phyloP scores from a whole-genome alignment of 176 grass and related monocot species.

The barley (Hordeum vulgare) region MorexV3_pseudomolecules_assembly NC_058520.1:527852762-527853261 shows the following conservation, averaged over 20 bases:
- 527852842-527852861: conserved; percentile 25
- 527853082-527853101: neutral
- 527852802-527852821: conserved; percentile 56
- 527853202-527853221: neutral
- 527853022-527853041: neutral
- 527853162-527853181: neutral
- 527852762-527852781: conserved; percentile 38
- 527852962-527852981: neutral
- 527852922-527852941: neutral
- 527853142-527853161: neutral
- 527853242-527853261: neutral
- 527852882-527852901: neutral
- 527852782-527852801: conserved; percentile 60
- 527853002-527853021: neutral
- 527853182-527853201: neutral
- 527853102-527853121: neutral
- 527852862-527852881: neutral
- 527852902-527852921: neutral
- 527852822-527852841: conserved; percentile 9
- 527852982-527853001: neutral
- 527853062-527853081: neutral
- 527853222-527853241: neutral
- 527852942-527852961: neutral
- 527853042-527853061: neutral
- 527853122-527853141: neutral